Evolutionary conservation across 345 rosid genomes (phyloP).

Genomic region (Populus davidiana): DNA sequence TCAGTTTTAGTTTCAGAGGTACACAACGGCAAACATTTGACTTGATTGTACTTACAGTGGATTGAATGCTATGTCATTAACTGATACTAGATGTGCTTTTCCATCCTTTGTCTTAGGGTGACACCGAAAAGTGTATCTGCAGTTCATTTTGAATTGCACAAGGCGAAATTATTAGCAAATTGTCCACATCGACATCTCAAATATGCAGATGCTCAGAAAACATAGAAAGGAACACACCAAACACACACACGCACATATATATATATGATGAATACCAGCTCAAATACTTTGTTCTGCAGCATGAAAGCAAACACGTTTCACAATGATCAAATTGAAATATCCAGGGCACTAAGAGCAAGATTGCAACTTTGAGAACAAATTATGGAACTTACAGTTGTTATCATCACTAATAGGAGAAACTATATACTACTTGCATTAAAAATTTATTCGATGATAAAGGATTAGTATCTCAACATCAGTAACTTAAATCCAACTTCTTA

Average conservation of each 20-base stretch:
- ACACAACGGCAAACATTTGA: conserved; percentile 12
- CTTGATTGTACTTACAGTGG: conserved; percentile 47
- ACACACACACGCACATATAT: no score
- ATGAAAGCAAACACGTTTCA: not conserved
- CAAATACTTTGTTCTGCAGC: not conserved
- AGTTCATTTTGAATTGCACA: conserved; percentile 7
- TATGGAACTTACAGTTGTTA: not conserved
- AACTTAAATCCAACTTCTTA: not conserved
- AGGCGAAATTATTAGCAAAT: not conserved
- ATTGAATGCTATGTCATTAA: conserved; percentile 67
- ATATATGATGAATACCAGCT: not conserved
- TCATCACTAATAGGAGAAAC: no score
- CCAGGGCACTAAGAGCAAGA: not conserved
- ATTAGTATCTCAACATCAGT: not conserved
- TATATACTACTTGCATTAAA: no score
- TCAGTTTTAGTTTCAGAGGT: conserved; percentile 11
- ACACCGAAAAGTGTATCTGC: conserved; percentile 76
- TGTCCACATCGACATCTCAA: not conserved
- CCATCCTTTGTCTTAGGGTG: conserved; percentile 66
- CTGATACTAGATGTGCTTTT: conserved; percentile 47
- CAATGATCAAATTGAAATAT: not conserved
- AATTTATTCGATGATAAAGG: not conserved
- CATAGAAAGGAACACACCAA: not conserved
- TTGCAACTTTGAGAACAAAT: not conserved
- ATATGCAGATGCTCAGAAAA: not conserved